Conservation (phyloP, 2,329 filamentous ascomycete species). For the Cordyceps cateniannulata region DNA sequence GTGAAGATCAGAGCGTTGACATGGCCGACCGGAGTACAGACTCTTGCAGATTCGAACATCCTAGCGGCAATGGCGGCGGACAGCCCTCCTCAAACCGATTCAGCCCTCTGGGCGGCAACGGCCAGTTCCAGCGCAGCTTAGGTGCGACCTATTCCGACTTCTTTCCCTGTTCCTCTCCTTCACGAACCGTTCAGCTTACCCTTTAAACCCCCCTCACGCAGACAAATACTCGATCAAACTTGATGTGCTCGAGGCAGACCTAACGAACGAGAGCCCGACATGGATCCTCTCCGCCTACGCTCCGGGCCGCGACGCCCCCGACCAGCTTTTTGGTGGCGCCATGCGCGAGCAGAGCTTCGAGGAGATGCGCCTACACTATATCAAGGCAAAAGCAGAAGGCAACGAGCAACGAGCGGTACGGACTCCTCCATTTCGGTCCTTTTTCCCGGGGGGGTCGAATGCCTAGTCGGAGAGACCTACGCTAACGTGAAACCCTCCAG, state of each 20-base stretch:
- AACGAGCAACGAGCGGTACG: constrained; percentile 48
- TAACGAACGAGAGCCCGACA: constrained; percentile 64
- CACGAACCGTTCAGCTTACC: not conserved
- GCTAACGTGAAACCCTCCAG: constrained; percentile 30
- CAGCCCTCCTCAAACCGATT: constrained; percentile 49
- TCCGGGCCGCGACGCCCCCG: constrained; percentile 68
- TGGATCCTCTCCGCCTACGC: constrained; percentile 88
- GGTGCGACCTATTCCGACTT: constrained; percentile 16
- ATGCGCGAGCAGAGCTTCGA: constrained; percentile 81
- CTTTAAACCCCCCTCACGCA: not conserved
- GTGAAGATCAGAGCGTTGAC: not conserved
- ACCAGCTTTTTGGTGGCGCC: constrained; percentile 75
- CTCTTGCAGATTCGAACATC: constrained; percentile 50
- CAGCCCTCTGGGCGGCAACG: constrained; percentile 35
- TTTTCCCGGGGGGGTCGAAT: not conserved
- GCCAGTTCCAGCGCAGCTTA: constrained; percentile 15
- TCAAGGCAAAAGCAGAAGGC: constrained; percentile 51
- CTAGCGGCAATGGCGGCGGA: constrained; percentile 30
- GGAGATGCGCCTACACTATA: constrained; percentile 74
- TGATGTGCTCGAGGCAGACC: constrained; percentile 57
- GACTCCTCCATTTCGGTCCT: too few species aligned
- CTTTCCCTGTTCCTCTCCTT: not conserved
- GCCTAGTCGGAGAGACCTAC: not conserved
- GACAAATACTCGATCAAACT: constrained; percentile 47
- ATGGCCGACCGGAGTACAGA: constrained; percentile 28